phyloP scores from a whole-genome alignment of 176 grass and related monocot species.

The Oropetium thomaeum region DNA sequence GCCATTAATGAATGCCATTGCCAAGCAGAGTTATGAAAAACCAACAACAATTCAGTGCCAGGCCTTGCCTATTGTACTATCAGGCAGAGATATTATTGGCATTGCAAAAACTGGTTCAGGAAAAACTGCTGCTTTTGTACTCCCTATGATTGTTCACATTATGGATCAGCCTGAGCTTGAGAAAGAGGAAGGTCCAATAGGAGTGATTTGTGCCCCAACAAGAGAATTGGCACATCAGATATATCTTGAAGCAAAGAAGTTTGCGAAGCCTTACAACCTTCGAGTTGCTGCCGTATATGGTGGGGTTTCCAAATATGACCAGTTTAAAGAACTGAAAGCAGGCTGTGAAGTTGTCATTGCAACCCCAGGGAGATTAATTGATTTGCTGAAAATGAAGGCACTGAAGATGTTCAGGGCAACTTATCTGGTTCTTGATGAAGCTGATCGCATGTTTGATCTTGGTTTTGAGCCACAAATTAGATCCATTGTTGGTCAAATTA shows the following conservation, averaged over 20 bases:
- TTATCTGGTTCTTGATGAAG: constrained; percentile 97
- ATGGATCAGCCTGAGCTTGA: constrained; percentile 98
- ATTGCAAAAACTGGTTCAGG: constrained; percentile 99
- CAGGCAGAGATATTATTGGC: constrained; percentile 95
- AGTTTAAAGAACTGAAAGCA: constrained; percentile 97
- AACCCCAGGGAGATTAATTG: constrained; percentile 94
- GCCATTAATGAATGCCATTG: constrained; percentile 81
- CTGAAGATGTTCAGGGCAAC: constrained; percentile 83
- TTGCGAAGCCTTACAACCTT: constrained; percentile 93
- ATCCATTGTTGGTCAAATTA: constrained; percentile 96
- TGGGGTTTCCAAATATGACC: constrained; percentile 91
- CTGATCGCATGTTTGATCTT: constrained; percentile 98
- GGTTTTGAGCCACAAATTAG: constrained; percentile 95
- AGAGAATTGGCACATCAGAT: constrained; percentile 98
- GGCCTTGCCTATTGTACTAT: constrained; percentile 85
- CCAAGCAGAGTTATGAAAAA: constrained; percentile 94
- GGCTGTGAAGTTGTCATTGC: constrained; percentile 93
- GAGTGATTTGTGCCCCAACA: constrained; percentile 94
- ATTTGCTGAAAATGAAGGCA: constrained; percentile 98
- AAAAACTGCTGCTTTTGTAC: constrained; percentile 96
- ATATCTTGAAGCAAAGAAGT: constrained; percentile 95
- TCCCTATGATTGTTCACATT: constrained; percentile 98
- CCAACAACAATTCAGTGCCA: constrained; percentile 97
- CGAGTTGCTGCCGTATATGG: constrained; percentile 94
- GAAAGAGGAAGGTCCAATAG: constrained; percentile 98